A percentile compares a stretch with the other conserved stretches of the same genome.
phyloP scores from a whole-genome alignment of 2,329 filamentous ascomycete species.

The Hypomyces rosellus region DNA sequence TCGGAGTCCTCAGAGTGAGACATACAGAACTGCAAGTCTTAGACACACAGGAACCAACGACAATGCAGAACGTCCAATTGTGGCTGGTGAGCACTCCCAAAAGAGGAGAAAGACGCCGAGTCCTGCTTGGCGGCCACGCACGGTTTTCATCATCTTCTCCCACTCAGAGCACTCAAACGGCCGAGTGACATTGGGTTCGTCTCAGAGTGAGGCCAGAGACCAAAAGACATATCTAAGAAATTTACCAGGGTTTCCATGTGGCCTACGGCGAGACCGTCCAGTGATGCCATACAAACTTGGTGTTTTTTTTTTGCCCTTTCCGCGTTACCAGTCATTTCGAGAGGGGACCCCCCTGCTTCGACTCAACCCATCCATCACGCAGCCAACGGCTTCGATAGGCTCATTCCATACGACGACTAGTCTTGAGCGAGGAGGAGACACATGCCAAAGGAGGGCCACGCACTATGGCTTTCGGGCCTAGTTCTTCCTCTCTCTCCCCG shows the following conservation, averaged over 20 bases:
- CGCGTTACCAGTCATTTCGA: no score
- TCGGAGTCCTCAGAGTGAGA: conserved; percentile 31
- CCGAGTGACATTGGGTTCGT: no score
- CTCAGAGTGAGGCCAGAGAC: no score
- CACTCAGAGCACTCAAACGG: no score
- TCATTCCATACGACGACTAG: conserved; percentile 1
- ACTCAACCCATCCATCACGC: conserved; percentile 1
- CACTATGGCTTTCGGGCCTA: neutral
- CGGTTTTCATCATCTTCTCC: neutral
- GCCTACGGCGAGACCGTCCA: no score
- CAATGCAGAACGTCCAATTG: conserved; percentile 11
- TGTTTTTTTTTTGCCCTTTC: no score
- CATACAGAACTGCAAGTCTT: conserved; percentile 28
- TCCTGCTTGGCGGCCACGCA: conserved; percentile 1
- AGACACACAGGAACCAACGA: conserved; percentile 24
- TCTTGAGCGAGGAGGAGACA: conserved; percentile 3
- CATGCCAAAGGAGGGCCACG: conserved; percentile 7
- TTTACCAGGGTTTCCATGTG: no score
- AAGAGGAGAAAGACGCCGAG: conserved; percentile 7
- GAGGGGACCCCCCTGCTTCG: neutral
- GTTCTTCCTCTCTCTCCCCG: conserved; percentile 4
- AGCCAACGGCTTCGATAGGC: neutral
- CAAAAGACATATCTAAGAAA: no score
- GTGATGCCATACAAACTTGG: no score
- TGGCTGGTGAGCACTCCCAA: conserved; percentile 6